Evolutionary conservation across 768 basidiomycete species (phyloP).

Genomic region (Auricularia auricula-judae): DNA sequence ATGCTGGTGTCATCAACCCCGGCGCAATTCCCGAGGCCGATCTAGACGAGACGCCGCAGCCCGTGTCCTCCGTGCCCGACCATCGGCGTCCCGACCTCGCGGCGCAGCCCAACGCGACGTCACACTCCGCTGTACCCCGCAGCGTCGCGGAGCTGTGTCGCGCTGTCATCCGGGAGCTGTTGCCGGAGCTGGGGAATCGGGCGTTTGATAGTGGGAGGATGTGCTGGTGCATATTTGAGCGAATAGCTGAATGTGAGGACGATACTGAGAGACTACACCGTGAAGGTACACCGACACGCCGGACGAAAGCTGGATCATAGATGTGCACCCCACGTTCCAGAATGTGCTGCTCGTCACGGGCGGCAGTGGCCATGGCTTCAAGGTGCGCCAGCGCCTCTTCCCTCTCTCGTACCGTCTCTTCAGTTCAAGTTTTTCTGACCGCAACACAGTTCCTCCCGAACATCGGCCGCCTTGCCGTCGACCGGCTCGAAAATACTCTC

Average conservation of each 20-base stretch:
- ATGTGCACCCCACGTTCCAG: constrained; percentile 47
- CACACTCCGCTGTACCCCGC: constrained; percentile 48
- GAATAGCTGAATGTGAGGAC: no score
- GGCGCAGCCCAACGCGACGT: constrained; percentile 30
- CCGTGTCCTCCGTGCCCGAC: constrained; percentile 63
- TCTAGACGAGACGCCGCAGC: constrained; percentile 18
- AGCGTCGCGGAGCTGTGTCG: constrained; percentile 40
- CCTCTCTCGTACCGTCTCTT: neutral
- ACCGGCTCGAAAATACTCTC: constrained; percentile 56
- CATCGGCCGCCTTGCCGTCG: constrained; percentile 66
- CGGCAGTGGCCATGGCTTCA: constrained; percentile 83
- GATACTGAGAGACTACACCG: neutral
- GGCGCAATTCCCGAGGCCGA: constrained; percentile 3
- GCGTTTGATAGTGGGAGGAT: constrained; percentile 64
- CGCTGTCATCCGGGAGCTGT: constrained; percentile 40
- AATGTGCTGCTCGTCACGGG: constrained; percentile 73
- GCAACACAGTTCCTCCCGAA: constrained; percentile 68
- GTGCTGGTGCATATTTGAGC: constrained; percentile 54
- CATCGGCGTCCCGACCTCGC: constrained; percentile 43
- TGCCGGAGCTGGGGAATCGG: constrained; percentile 67
- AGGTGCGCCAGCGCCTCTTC: constrained; percentile 31
- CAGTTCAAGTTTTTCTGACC: neutral
- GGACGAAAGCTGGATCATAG: constrained; percentile 85
- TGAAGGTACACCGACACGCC: constrained; percentile 81
- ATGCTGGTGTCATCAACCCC: constrained; percentile 53